A percentile compares a stretch with the other conserved stretches of the same genome.
Evolutionary conservation across 371 early-diverging fungal genomes (phyloP).

Genomic region (Amoeboaphelidium protococcarum): DNA sequence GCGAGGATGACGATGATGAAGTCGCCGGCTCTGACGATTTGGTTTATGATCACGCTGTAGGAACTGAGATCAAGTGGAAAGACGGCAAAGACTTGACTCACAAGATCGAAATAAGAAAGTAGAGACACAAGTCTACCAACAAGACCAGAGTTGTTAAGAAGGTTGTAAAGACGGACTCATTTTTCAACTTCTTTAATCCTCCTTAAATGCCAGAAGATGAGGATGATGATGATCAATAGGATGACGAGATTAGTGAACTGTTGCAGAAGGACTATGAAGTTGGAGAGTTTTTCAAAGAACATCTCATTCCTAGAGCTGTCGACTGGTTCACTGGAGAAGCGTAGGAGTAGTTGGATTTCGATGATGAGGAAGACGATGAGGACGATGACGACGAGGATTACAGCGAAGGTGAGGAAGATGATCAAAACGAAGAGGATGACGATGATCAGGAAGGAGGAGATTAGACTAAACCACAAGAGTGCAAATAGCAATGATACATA

Average conservation of each 20-base stretch:
- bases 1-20: slow-evolving; percentile 28
- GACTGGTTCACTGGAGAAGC: slow-evolving; percentile 96
- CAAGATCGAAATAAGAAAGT: slow-evolving; percentile 78
- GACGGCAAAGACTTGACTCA: slow-evolving; percentile 75
- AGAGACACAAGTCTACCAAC: slow-evolving; percentile 91
- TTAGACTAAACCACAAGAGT: too few relatives aligned
- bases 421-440: slow-evolving; percentile 4
- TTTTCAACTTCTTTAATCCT: slow-evolving; percentile 82
- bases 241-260: slow-evolving; percentile 15
- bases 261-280: slow-evolving; percentile 75
- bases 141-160: slow-evolving; percentile 89
- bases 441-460: not conserved
- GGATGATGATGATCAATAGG: slow-evolving; percentile 18
- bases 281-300: slow-evolving; percentile 86
- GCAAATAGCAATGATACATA: too few relatives aligned
- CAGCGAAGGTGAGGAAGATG: slow-evolving; percentile 35
- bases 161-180: slow-evolving; percentile 68
- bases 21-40: slow-evolving; percentile 14
- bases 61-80: slow-evolving; percentile 68
- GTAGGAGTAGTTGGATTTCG: not conserved
- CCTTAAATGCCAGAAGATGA: slow-evolving; percentile 38
- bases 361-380: slow-evolving; percentile 10
- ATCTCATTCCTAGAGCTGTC: slow-evolving; percentile 74
- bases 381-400: slow-evolving; percentile 15
- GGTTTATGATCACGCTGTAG: slow-evolving; percentile 71